Evolutionary conservation across 1,284 basidiomycete species (phyloP).

Genomic region (Rhodofomes roseus): DNA sequence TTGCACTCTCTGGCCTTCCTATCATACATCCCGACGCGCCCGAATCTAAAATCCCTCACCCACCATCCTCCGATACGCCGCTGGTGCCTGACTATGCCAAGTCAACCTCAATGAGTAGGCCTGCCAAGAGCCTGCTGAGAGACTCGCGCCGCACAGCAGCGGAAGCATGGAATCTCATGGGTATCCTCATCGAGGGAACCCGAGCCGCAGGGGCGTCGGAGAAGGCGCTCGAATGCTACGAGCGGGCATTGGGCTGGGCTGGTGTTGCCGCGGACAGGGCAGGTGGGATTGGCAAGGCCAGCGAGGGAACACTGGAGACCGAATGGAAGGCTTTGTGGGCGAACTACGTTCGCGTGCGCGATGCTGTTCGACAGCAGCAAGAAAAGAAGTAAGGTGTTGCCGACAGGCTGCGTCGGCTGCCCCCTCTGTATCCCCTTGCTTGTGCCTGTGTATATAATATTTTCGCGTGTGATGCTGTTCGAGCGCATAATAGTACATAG

Average conservation of each 20-base stretch:
- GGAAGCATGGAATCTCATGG: constrained; percentile 64
- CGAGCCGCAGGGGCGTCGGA: constrained; percentile 32
- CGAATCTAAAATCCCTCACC: constrained; percentile 35
- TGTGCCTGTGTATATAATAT: background rate
- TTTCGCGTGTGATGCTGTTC: background rate
- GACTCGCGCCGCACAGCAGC: constrained; percentile 69
- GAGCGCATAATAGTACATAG: background rate
- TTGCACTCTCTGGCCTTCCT: constrained; percentile 46
- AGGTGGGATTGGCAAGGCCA: constrained; percentile 36
- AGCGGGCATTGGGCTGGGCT: constrained; percentile 62
- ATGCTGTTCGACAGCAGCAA: constrained; percentile 16
- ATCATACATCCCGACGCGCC: constrained; percentile 34
- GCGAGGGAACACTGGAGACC: constrained; percentile 47
- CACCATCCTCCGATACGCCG: constrained; percentile 41
- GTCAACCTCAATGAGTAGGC: constrained; percentile 47
- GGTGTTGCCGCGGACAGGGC: constrained; percentile 39
- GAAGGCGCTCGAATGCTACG: constrained; percentile 49
- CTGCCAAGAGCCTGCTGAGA: constrained; percentile 58
- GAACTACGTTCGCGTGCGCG: constrained; percentile 43
- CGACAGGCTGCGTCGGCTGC: too few relatives aligned
- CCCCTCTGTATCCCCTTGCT: background rate
- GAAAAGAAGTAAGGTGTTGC: background rate
- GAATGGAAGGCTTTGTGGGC: constrained; percentile 55
- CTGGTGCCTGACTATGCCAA: constrained; percentile 41
- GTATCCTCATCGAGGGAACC: constrained; percentile 41